These are phyloP conservation scores for Chloropicon primus DNA, from an alignment of 139 green algal species.

Conservation along the genomic window DNA sequence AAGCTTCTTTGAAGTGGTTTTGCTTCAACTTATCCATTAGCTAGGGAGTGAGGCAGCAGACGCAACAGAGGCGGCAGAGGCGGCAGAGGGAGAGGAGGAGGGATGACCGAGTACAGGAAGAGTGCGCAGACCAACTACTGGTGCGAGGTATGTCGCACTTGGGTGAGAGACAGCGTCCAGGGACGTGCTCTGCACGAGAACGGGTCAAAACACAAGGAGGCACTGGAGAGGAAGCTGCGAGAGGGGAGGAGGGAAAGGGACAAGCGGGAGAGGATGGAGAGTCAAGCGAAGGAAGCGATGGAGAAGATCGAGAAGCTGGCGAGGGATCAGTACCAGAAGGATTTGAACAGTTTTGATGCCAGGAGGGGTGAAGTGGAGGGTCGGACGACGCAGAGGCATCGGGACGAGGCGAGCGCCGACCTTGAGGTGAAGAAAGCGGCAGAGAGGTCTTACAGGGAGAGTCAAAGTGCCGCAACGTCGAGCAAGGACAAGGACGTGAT, in stretches of 20 bases:
- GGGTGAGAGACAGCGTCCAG: neutral
- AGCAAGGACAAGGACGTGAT: too few species aligned
- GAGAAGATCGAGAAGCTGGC: neutral
- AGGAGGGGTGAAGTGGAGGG: too few species aligned
- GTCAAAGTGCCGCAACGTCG: too few species aligned
- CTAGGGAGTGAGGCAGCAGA: neutral
- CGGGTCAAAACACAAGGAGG: neutral
- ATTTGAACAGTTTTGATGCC: too few species aligned
- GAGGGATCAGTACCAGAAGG: neutral
- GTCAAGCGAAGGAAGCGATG: neutral
- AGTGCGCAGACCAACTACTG: neutral
- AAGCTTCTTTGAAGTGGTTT: too few species aligned
- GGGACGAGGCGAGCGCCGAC: neutral
- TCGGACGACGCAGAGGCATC: neutral
- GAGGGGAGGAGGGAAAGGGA: neutral
- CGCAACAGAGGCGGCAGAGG: neutral
- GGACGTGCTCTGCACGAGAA: neutral
- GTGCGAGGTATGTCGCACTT: neutral
- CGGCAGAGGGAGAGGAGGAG: neutral
- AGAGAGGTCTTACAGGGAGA: neutral
- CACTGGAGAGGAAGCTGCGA: neutral
- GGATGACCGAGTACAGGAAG: neutral
- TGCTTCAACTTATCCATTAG: too few species aligned
- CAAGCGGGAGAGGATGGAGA: neutral
- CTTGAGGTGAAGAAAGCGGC: neutral